phyloP scores from a whole-genome alignment of 345 rosid species.

The Eucalyptus urophylla region DNA sequence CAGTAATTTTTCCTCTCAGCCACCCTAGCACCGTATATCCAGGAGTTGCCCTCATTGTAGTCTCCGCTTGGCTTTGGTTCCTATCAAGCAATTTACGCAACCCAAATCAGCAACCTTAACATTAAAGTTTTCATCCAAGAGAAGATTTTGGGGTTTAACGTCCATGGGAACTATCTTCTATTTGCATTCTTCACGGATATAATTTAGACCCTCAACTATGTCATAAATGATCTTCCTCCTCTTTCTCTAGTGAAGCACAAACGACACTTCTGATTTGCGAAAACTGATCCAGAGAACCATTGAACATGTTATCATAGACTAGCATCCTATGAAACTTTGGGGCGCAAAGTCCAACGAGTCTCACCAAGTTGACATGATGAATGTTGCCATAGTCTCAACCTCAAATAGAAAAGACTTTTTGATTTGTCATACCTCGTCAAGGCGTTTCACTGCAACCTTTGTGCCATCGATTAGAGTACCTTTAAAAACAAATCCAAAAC shows the following conservation, averaged over 20 bases:
- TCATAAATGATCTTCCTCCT: conserved; percentile 12
- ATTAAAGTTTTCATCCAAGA: conserved; percentile 1
- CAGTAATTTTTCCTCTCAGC: neutral
- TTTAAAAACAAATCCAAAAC: conserved; percentile 12
- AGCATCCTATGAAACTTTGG: conserved; percentile 5
- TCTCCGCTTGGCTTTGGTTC: conserved; percentile 1
- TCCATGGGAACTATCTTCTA: conserved; percentile 9
- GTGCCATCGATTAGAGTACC: conserved; percentile 5
- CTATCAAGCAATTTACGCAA: neutral
- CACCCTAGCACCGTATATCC: conserved; percentile 5
- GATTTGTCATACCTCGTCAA: conserved; percentile 1
- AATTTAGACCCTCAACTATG: conserved; percentile 9
- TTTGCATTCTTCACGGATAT: conserved; percentile 13
- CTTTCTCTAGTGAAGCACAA: conserved; percentile 1
- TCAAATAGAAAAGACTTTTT: conserved; percentile 9
- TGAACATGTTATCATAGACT: conserved; percentile 8
- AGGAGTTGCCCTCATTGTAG: conserved; percentile 6
- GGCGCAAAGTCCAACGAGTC: conserved; percentile 9
- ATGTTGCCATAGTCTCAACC: conserved; percentile 12
- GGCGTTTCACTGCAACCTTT: conserved; percentile 11
- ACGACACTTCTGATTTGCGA: neutral
- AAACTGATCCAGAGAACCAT: conserved; percentile 9
- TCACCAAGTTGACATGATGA: conserved; percentile 15
- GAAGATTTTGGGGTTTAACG: conserved; percentile 3
- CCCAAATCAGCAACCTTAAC: conserved; percentile 6